A percentile compares a stretch with the other conserved stretches of the same genome.
Evolutionary conservation across 108 stramenopile species (phyloP).

Genomic region (Nannochloropsis oceanica): DNA sequence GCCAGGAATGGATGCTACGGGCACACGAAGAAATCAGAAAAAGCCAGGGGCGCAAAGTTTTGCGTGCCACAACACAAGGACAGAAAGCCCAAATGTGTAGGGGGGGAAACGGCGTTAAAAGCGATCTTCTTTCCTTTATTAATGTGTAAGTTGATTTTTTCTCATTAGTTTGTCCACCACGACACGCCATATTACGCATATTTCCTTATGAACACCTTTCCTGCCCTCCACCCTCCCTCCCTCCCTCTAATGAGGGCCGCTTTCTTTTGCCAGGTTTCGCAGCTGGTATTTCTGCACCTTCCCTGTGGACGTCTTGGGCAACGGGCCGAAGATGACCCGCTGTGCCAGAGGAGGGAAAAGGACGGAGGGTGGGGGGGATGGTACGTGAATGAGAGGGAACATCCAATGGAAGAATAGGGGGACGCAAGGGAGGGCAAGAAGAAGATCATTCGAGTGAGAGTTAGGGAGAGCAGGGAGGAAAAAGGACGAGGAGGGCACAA

Average conservation of each 20-base stretch:
- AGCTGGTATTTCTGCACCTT: neutral
- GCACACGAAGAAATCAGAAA: too few species aligned
- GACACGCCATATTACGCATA: too few species aligned
- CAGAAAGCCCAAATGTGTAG: too few species aligned
- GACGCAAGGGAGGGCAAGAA: neutral
- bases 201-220: too few species aligned
- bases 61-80: too few species aligned
- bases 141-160: too few species aligned
- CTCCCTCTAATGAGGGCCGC: neutral
- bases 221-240: neutral
- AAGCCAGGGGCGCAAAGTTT: too few species aligned
- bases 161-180: too few species aligned
- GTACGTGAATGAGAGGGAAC: neutral
- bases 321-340: conserved; percentile 5
- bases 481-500: neutral
- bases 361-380: neutral
- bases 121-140: too few species aligned
- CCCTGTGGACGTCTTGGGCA: conserved; percentile 24
- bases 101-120: too few species aligned
- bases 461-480: neutral
- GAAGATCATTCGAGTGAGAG: neutral
- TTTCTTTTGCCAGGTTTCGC: neutral
- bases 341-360: neutral
- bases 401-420: neutral
- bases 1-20: too few species aligned